A percentile compares a stretch with the other conserved stretches of the same genome.
These are phyloP conservation scores for Podaxis rugospora DNA, from an alignment of 768 basidiomycete species.

Conservation along the genomic window DNA sequence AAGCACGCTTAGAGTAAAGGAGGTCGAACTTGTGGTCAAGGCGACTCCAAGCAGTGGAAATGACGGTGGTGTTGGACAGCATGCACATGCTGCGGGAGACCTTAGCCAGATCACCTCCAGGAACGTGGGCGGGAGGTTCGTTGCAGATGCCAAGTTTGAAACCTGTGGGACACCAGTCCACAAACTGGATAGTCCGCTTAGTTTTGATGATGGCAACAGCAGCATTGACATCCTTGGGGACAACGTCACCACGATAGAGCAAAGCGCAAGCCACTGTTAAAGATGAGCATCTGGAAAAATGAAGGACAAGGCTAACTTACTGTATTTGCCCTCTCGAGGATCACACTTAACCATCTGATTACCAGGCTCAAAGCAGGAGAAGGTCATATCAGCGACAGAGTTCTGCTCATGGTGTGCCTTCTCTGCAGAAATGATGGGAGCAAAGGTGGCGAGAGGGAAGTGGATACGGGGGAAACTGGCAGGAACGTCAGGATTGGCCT, in stretches of 20 bases:
- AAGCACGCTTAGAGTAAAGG: conserved; percentile 94
- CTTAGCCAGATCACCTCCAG: conserved; percentile 94
- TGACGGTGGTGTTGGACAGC: conserved; percentile 92
- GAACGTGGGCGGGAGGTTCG: conserved; percentile 88
- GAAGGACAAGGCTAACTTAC: conserved; percentile 38
- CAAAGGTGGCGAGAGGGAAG: conserved; percentile 95
- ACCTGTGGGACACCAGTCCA: conserved; percentile 98
- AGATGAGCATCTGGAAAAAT: conserved; percentile 13
- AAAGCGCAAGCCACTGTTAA: conserved; percentile 81
- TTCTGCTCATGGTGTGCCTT: conserved; percentile 97
- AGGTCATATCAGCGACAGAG: conserved; percentile 97
- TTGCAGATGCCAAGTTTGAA: conserved; percentile 99
- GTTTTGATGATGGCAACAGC: conserved; percentile 95
- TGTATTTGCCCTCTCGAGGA: conserved; percentile 98
- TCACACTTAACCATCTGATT: conserved; percentile 98
- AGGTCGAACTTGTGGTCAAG: conserved; percentile 97
- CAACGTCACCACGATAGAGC: conserved; percentile 94
- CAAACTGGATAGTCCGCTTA: conserved; percentile 96
- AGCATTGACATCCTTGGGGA: conserved; percentile 92
- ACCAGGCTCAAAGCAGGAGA: conserved; percentile 93
- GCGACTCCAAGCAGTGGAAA: conserved; percentile 92
- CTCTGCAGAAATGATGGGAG: conserved; percentile 91
- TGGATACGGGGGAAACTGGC: conserved; percentile 94
- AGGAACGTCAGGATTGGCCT: conserved; percentile 9
- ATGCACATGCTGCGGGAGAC: conserved; percentile 93